Evolutionary conservation across 257 asterid genomes (phyloP), one percentile per base, ranked within the genome.

Genomic region (Cinchona pubescens): DNA sequence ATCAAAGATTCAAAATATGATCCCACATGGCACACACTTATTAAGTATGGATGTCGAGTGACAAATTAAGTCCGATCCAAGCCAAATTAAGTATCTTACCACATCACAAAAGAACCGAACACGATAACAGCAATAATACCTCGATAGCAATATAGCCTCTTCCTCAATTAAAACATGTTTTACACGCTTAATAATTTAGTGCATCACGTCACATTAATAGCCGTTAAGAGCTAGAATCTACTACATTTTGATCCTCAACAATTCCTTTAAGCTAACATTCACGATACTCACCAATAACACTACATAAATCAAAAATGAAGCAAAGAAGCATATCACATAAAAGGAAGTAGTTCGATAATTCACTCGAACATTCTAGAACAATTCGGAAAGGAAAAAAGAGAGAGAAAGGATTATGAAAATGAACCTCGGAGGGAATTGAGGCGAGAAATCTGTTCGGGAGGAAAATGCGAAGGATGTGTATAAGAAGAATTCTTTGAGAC

Each of bases 361-460:
- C 27, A 56, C 14, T n/a, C 62, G 10, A n/a, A n/a, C 62, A 56
- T n/a, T 23, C 30, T 51, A 51, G 25, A 51, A 19, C 21, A 51
- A 51, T 51, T 51, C 59, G 25, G 3, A 23, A 18, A 2, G 19
- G 9, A 51, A 16, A 51, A 18, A 51, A 0, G 18, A 3, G 5
- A 42, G 5, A 58, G 29, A 40, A 27, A 58, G 62, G n/a, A n/a
- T n/a, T 59, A 66, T 56, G 38, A 37, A 48, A 67, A 43, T 64
- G 71, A 84, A 90, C 98, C 96, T 90, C 92, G 88, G 53, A 93
- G 92, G 13, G 96, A 73, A 84, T 88, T 91, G 72, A 91, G 82
- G 80, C 93, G 95, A 43, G 96, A 85, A 90, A 93, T 93, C 90
- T 87, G 97, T 83, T 93, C 97, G 68, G 98, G 90, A 37, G 98